Percentiles rank a stretch among this genome's conserved stretches.
phyloP scores from a whole-genome alignment of 805 yeast species.

The Lachancea sp. region DNA sequence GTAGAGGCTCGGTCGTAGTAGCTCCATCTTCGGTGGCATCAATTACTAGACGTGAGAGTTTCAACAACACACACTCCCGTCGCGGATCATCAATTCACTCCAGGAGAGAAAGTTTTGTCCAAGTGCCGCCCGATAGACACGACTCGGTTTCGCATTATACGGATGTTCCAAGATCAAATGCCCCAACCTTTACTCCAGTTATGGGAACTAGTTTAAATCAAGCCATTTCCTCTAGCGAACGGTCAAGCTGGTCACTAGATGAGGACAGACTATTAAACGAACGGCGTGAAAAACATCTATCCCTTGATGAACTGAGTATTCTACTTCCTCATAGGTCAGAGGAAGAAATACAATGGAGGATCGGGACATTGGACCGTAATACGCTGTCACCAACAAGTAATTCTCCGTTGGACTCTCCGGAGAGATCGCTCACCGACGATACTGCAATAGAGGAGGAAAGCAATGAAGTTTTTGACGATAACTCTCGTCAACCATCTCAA shows the following conservation, averaged over 20 bases:
- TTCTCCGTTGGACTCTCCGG: constrained; percentile 20
- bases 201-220: constrained; percentile 2
- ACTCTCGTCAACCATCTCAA: constrained; percentile 3
- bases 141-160: constrained; percentile 7
- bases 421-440: constrained; percentile 18
- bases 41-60: constrained; percentile 12
- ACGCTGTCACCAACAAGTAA: constrained; percentile 6
- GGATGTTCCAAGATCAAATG: constrained; percentile 4
- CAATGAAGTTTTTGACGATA: constrained; percentile 6
- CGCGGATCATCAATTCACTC: constrained; percentile 10
- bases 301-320: constrained; percentile 67
- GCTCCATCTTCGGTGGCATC: constrained; percentile 23
- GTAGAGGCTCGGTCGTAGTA: constrained; percentile 26
- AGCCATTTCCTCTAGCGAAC: background rate
- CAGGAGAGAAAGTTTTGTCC: constrained; percentile 10
- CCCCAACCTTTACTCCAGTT: constrained; percentile 2
- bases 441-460: constrained; percentile 21
- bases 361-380: constrained; percentile 36
- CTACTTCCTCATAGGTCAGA: constrained; percentile 68
- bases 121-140: constrained; percentile 1
- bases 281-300: constrained; percentile 50
- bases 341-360: constrained; percentile 62
- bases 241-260: constrained; percentile 43
- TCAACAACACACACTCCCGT: constrained; percentile 10
- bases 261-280: constrained; percentile 65